Conservation (phyloP, 83 land plant genomes). For the Thuja plicata region DNA sequence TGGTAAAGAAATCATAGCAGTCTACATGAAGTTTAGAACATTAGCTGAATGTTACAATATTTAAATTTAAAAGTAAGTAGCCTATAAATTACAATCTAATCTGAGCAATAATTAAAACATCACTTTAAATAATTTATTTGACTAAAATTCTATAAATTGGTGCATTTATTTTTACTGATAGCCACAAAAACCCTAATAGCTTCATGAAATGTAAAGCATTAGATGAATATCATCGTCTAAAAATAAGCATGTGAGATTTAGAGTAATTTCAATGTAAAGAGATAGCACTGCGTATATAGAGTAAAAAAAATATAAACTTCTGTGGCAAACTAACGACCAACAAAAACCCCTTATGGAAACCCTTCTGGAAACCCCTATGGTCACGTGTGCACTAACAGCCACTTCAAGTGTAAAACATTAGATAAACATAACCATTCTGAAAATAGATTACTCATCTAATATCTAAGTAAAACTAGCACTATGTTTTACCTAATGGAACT, state of each 20-base stretch:
- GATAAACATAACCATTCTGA: neutral
- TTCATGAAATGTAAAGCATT: neutral
- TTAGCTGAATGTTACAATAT: neutral
- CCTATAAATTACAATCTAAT: neutral
- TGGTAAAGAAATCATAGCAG: neutral
- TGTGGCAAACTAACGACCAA: too few species aligned
- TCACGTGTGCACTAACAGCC: neutral
- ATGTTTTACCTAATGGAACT: neutral
- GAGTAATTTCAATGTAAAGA: too few species aligned
- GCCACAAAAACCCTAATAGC: neutral
- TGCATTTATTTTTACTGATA: neutral
- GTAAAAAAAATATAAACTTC: too few species aligned
- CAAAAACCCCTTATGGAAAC: too few species aligned
- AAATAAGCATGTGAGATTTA: too few species aligned
- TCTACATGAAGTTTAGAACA: too few species aligned
- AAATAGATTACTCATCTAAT: neutral
- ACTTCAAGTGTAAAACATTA: neutral
- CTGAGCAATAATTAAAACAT: neutral
- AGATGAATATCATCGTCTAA: neutral
- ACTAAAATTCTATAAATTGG: too few species aligned
- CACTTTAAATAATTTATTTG: too few species aligned
- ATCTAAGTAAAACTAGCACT: neutral
- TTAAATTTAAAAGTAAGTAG: neutral
- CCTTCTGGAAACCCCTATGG: neutral
- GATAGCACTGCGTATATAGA: too few species aligned